Evolutionary conservation across 2,329 filamentous ascomycete species (phyloP).

Genomic region (Aspergillus eucalypticola): DNA sequence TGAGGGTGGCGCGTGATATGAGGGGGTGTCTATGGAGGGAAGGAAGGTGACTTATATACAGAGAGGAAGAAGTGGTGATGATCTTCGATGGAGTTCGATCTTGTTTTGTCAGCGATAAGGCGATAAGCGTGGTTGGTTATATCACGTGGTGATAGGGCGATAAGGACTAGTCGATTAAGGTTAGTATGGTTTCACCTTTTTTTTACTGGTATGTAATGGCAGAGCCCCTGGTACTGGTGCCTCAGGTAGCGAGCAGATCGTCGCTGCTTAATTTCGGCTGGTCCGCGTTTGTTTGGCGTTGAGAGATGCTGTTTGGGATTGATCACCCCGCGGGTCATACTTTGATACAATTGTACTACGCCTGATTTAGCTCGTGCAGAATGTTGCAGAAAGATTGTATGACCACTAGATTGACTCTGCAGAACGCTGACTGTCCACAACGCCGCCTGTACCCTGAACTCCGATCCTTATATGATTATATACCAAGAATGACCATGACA

Average conservation of each 20-base stretch:
- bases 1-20: neutral
- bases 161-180: neutral
- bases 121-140: neutral
- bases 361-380: too few relatives aligned
- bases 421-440: neutral
- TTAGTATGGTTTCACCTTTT: neutral
- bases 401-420: neutral
- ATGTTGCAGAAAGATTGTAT: neutral
- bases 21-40: neutral
- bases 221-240: neutral
- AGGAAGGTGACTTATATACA: neutral
- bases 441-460: neutral
- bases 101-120: constrained; percentile 6
- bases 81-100: constrained; percentile 6
- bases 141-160: constrained; percentile 5
- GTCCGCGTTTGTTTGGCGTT: neutral
- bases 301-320: neutral
- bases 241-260: neutral
- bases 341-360: too few relatives aligned
- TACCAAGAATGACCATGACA: neutral
- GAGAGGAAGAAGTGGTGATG: neutral
- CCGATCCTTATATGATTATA: neutral
- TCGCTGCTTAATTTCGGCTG: constrained; percentile 1
- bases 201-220: neutral
- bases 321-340: neutral